Conservation (phyloP, 2,329 filamentous ascomycete species). For the Tolypocladium endophyticum region DNA sequence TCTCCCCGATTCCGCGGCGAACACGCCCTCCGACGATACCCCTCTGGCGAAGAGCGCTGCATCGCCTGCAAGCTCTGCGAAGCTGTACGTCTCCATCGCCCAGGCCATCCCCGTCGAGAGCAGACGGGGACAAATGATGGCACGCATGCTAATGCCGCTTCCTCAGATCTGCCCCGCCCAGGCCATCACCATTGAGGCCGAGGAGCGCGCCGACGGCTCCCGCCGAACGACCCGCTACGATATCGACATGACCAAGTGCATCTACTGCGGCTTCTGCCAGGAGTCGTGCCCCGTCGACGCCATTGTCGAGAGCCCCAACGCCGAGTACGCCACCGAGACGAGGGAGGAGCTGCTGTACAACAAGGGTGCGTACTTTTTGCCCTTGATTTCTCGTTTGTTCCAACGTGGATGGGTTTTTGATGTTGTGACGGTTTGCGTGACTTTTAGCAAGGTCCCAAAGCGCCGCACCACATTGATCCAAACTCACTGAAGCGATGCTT, state of each 20-base stretch:
- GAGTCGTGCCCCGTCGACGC: constrained; percentile 98
- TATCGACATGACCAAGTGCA: constrained; percentile 99
- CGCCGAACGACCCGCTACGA: constrained; percentile 95
- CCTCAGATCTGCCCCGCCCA: constrained; percentile 80
- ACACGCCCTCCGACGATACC: constrained; percentile 91
- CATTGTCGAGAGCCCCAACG: constrained; percentile 56
- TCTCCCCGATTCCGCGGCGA: constrained; percentile 97
- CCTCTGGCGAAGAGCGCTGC: constrained; percentile 95
- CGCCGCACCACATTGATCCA: neutral
- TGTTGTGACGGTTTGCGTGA: neutral
- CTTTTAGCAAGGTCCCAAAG: neutral
- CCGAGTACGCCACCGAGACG: constrained; percentile 54
- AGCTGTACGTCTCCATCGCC: constrained; percentile 41
- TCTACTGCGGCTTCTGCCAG: constrained; percentile 99
- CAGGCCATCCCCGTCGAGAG: neutral
- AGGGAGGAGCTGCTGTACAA: constrained; percentile 96
- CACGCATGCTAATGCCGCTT: neutral
- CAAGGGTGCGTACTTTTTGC: constrained; percentile 46
- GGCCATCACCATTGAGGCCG: constrained; percentile 97
- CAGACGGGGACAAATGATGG: neutral
- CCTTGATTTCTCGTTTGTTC: too few species aligned
- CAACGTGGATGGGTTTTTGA: neutral
- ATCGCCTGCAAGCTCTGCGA: constrained; percentile 99
- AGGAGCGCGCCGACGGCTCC: constrained; percentile 93
- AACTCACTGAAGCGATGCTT: neutral